Base-by-base conservation (phyloP, 139 green algal genomes). In the Chlorella vulgaris region DNA sequence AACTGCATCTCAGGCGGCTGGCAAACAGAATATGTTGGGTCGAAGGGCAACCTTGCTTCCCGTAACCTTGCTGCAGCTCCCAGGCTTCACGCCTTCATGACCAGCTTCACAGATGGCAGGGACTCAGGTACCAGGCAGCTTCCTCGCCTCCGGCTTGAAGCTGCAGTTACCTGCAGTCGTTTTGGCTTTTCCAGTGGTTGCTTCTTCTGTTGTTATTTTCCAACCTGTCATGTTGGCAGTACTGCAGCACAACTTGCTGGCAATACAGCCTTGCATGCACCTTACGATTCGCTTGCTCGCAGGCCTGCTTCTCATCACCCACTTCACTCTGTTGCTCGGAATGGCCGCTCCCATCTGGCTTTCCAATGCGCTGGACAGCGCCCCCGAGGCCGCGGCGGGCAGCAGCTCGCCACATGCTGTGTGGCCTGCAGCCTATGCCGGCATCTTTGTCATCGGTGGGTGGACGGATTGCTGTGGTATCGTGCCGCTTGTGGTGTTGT, bases 271-370 rank as follows among this genome's bases (percentile, higher is more conserved):
- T n/a, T 24, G 58, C 10, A 65, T 65, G 10, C 58, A n/a, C 6
- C 19, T 6, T 26, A 28, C 68, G 0, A 3, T 28, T 7, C 8
- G 39, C 68, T 8, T 7, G 0, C 40, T 8, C 58, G 74, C 80
- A 33, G 87, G 86, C 1, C 62, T 83, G 0, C 36, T 96, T 19
- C 92, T 93, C 71, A 84, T 95, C 36, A 94, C 89, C 3, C 93
- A 97, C 78, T 91, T 96, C 76, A 92, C 92, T 4, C 81, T 97
- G 71, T 84, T 97, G 43, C 83, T 93, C 22, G 93, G 93, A 29
- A 90, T 95, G 58, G 93, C 93, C 2, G 62, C 90, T 29, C 93
- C 93, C 4, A 75, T 96, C n/a, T 94, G 91, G 89, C 78, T 93
- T 18, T 78, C 74, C 13, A 74, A 61, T 29, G 60, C 73, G 26